Evolutionary conservation across 164 flowering plant genomes (phyloP), one percentile per base, ranked within the genome.

Genomic region (Vitis amurensis): DNA sequence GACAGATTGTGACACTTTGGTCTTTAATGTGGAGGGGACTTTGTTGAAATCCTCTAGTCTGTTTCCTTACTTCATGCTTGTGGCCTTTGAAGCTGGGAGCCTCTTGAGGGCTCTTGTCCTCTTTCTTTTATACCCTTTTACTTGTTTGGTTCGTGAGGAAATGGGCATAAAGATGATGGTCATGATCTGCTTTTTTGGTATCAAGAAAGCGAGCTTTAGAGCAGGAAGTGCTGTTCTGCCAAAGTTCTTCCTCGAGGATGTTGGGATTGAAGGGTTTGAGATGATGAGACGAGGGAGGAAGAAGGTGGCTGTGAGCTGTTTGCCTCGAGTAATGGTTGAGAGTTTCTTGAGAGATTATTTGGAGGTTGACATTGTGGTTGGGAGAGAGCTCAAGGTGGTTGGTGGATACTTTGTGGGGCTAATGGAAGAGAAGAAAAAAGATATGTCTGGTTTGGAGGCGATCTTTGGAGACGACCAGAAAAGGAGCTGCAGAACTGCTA

Each of bases 61-160:
- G 72, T 90, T 90, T 64, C 87, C 93, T 37, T 92, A 88, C 81
- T 87, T 85, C 76, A 79, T 88, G 88, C 81, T 88, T 5, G 89
- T 87, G 58, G 87, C 87, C 9, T 84, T 86, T 59, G 89, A 86
- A 63, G 84, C 81, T 29, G 87, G 89, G 16, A 64, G 87, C n/a
- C 59, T 79, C 27, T 9, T 86, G 0, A 73, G 84, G 75, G 83
- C 86, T 6, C 16, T 83, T 29, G 11, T 81, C 10, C 81, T 86
- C 14, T 17, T 82, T 9, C 16, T 80, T 37, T 55, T 74, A 1
- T 83, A 82, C 65, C 89, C 89, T 9, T 61, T 83, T 2, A 12
- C 79, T 0, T 73, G 74, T 50, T 67, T 84, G 31, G 57, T 77
- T 9, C 50, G 74, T 17, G 64, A 75, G 9, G 80, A 83, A 2